phyloP scores from a whole-genome alignment of 2,329 filamentous ascomycete species.

The Phaeomoniella chlamydospora region DNA sequence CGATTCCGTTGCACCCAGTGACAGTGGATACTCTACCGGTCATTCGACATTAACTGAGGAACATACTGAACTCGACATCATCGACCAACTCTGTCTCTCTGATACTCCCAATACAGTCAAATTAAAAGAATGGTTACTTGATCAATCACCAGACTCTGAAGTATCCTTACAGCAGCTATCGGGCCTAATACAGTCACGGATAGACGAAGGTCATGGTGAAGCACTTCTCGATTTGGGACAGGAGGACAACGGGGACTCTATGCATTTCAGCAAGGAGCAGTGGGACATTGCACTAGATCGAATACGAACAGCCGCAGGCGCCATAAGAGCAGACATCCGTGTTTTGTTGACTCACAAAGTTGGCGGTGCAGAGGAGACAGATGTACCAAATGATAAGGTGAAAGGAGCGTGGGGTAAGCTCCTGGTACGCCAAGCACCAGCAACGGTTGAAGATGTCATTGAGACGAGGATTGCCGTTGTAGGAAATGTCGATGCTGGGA shows the following conservation, averaged over 20 bases:
- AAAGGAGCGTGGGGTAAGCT: conserved; percentile 73
- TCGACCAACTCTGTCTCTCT: conserved; percentile 61
- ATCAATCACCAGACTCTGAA: conserved; percentile 37
- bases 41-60: conserved; percentile 36
- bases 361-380: conserved; percentile 59
- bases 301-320: conserved; percentile 50
- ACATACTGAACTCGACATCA: conserved; percentile 78
- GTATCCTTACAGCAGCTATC: conserved; percentile 49
- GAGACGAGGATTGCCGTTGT: conserved; percentile 95
- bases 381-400: conserved; percentile 49
- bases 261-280: conserved; percentile 58
- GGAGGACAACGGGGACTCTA: conserved; percentile 76
- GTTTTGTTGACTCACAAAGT: conserved; percentile 84
- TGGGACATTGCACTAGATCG: conserved; percentile 60
- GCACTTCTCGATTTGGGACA: conserved; percentile 82
- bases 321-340: conserved; percentile 58
- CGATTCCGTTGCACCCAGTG: conserved; percentile 19
- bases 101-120: conserved; percentile 55
- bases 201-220: conserved; percentile 78
- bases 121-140: conserved; percentile 64
- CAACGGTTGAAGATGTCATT: conserved; percentile 71
- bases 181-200: conserved; percentile 49
- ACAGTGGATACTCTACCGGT: conserved; percentile 25
- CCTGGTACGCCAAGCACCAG: conserved; percentile 61
- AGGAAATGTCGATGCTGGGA: conserved; percentile 93